Evolutionary conservation across 208 protist genomes (phyloP), one percentile per base, ranked within the genome.

Genomic region (Strigomonas oncopelti): DNA sequence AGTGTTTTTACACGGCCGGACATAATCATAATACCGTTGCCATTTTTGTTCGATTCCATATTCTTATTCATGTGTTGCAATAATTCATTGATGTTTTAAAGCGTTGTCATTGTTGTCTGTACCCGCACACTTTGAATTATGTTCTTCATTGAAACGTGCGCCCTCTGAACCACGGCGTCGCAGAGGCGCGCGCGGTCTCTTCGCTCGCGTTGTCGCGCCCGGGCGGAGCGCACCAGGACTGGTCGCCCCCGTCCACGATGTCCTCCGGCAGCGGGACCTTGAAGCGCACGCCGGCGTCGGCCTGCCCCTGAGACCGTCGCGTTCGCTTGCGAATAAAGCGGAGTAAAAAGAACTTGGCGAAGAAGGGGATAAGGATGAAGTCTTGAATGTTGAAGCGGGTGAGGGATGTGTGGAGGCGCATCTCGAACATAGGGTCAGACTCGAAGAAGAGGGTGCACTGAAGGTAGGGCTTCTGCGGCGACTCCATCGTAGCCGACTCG

Each of bases 361-460:
- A 63, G 22, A 86, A 65, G 1, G 87, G 83, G 3, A 93, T 45
- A 20, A 88, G 68, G 59, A 95, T 93, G 51, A 84, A 90, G 58
- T 93, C 78, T 31, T 67, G 74, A 55, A 95, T 85, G 27, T 70
- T 66, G 29, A 87, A 80, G 16, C 72, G 83, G 48, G 78, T 90
- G 22, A 93, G 64, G 16, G 77, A 78, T 0, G 87, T 90, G 51
- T 80, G 75, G 52, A 95, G 65, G 61, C 80, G 69, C 52, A 92
- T 75, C 54, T 88, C 84, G 57, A 95, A 95, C 45, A 75, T 71
- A 8, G 90, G 90, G 51, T 95, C 87, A 0, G 90, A 95, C 51
- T 91, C 79, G 8, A 95, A 77, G 85, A 87, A 95, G 22, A 92
- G 24, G 5, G 70, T 88, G 64, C 78, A 80, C 52, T 80, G 65